Evolutionary conservation across 306 rosid species (phyloP), one percentile per base, ranked within the genome.

Genomic region (Ammopiptanthus mongolicus): DNA sequence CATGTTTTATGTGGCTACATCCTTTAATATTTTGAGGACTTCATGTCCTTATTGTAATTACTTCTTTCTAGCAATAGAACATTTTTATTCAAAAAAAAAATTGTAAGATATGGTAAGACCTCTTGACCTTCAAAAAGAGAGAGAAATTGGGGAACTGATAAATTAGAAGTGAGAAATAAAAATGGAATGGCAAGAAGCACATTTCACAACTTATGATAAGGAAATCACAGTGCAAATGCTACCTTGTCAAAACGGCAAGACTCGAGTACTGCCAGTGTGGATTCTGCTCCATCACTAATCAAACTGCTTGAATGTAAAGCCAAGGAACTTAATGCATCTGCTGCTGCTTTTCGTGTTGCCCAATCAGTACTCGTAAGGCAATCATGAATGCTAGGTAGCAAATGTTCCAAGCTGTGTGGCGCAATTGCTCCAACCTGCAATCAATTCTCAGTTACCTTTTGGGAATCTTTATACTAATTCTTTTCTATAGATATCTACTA

Each of bases 291-390:
- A 81, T 89, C 97, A 4, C 81, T 77, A 77, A 90, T 65, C 84
- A 96, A 71, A 41, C 80, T 87, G 73, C 92, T 92, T n/a, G 98
- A 85, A 84, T 89, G 91, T 87, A 91, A 80, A 13, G 97, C 96
- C 67, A 96, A 64, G 11, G 92, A 85, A 69, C 78, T 81, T 37
- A 96, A 82, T 42, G 88, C 87, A 58, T 96, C 99, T 58, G 99
- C 98, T 41, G 99, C 97, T 47, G 99, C 99, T 86, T 96, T 96
- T 31, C 99, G 97, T 19, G 98, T 96, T 48, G 93, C 93, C 99
- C 99, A 96, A 78, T 96, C 99, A 17, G 85, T 37, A 84, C 88
- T 92, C 44, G 88, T 84, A 65, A 96, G 93, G 73, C 93, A 92
- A 11, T 92, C 99, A 25, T 87, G 97, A 75, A 88, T 86, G 77